Conservation (phyloP, 192 early-diverging fungal genomes). For the Irineochytrium annulatum region DNA sequence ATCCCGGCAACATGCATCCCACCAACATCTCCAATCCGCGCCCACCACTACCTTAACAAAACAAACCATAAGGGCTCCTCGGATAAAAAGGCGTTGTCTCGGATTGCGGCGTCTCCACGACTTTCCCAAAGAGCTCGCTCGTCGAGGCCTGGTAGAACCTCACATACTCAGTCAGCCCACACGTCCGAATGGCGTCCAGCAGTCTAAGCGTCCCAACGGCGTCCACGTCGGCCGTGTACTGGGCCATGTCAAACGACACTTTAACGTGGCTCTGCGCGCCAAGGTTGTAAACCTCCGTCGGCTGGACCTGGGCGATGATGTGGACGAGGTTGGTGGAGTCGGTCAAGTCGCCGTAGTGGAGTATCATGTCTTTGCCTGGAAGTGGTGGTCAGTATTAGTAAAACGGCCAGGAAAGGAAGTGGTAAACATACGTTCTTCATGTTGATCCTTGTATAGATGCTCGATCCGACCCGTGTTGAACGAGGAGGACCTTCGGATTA, state of each 20-base stretch:
- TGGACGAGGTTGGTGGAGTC: slow-evolving; percentile 73
- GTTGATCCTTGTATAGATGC: slow-evolving; percentile 71
- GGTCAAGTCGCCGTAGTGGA: slow-evolving; percentile 77
- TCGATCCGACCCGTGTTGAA: slow-evolving; percentile 80
- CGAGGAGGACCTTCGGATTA: slow-evolving; percentile 78
- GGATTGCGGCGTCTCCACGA: slow-evolving; percentile 68
- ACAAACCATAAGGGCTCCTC: slow-evolving; percentile 66
- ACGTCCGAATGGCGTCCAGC: slow-evolving; percentile 73
- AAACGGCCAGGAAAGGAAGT: neutral
- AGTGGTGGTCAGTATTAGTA: neutral
- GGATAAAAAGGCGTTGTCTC: slow-evolving; percentile 83
- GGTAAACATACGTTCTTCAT: slow-evolving; percentile 30
- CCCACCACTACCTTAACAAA: too few relatives aligned
- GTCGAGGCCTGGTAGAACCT: slow-evolving; percentile 63
- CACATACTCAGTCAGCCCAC: slow-evolving; percentile 58
- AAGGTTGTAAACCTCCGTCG: slow-evolving; percentile 74
- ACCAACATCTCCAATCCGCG: too few relatives aligned
- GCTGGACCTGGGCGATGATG: slow-evolving; percentile 68
- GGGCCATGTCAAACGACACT: slow-evolving; percentile 65
- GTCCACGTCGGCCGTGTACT: slow-evolving; percentile 76
- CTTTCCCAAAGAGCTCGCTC: slow-evolving; percentile 75
- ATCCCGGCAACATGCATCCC: too few relatives aligned
- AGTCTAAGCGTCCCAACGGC: slow-evolving; percentile 73
- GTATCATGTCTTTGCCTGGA: slow-evolving; percentile 49
- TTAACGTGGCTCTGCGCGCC: slow-evolving; percentile 65